Evolutionary conservation across 768 basidiomycete genomes (phyloP), one percentile per base, ranked within the genome.

Genomic region (Mrakia gelida): DNA sequence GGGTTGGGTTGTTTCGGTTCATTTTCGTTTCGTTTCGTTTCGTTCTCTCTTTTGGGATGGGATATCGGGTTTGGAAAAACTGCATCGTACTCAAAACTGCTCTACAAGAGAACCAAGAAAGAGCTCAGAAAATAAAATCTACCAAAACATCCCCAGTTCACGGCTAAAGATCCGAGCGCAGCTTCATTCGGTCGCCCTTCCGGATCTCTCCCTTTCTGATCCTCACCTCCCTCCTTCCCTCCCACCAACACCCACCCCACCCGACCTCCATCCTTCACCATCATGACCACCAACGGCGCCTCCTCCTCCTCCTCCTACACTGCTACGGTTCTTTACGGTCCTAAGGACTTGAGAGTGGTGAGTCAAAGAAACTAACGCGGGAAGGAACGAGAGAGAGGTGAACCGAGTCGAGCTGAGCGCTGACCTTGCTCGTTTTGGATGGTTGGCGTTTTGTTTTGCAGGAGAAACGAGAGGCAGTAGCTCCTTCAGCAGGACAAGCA

Each of bases 241-340:
- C 13, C 49, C 18, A 21, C 49, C 49, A 18, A 52, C 45, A 6
- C 34, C 30, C 32, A 65, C 28, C 41, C 41, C 5, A 65, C 62
- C 62, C 1, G 3, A 65, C 34, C 67, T 43, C 26, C 23, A 11
- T 9, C n/a, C n/a, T 15, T 45, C 45, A 13, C 28, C 38, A 7
- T 26, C 41, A 41, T 41, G 67, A 34, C 34, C 32, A 23, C 34
- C 65, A 41, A 68, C 65, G 34, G 32, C 18, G 21, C 11, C 23
- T 13, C 65, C 23, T 70, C 67, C 26, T 70, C 67, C 26, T 43
- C 67, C 5, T 26, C 88, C 21, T 89, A 92, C 73, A 85, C 86
- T 75, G 92, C 93, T 74, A 91, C 89, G 74, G 92, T 97, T 81
- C 91, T 96, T 78, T 88, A 93, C 82, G 93, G 92, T 28, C 87